Evolutionary conservation across 2,329 filamentous ascomycete genomes (phyloP), one percentile per base, ranked within the genome.

Genomic region (Beauveria brongniartii): DNA sequence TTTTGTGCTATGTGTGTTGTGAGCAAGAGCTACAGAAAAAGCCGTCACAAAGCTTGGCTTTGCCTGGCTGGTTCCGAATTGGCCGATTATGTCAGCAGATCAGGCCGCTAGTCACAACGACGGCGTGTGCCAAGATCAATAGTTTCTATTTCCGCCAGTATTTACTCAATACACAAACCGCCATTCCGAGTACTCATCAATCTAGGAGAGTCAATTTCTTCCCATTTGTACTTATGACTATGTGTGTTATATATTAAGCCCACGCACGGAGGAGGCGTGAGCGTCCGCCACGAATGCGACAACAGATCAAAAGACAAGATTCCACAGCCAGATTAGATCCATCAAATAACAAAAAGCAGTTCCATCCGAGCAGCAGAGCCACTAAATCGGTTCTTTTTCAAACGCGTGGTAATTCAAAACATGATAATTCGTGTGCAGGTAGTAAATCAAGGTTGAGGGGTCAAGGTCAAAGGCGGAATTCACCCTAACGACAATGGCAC

Each of bases 241-340:
- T 62, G 61, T 61, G 60, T 61, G 52, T 26, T 61, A 57, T 61
- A 57, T 61, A 61, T 61, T 61, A 61, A 46, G 9, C 56, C 28
- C 48, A 34, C 24, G 40, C 56, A 24, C 41, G 5, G 14, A 37
- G 12, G 7, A 34, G 22, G 40, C 24, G 37, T 43, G 34, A 37
- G 56, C 48, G 6, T n/a, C 57, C 51, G 52, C 51, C 48, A 53
- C 47, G 20, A 51, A 58, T 58, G 46, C 55, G 55, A 59, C 24
- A 34, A 34, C 12, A n/a, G 20, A 55, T n/a, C 16, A 30, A 52
- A 34, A 30, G 20, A 57, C 47, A 52, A 52, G 34, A 44, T 44
- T 47, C 20, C 57, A 55, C 58, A 54, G 41, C 52, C 43, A 52
- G 40, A 59, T 59, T 59, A 59, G 30, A 20, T 43, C 37, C 48